A percentile compares a stretch with the other conserved stretches of the same genome.
Conservation (phyloP, 1,139 yeast species). For the Yamadazyma aaseri region DNA sequence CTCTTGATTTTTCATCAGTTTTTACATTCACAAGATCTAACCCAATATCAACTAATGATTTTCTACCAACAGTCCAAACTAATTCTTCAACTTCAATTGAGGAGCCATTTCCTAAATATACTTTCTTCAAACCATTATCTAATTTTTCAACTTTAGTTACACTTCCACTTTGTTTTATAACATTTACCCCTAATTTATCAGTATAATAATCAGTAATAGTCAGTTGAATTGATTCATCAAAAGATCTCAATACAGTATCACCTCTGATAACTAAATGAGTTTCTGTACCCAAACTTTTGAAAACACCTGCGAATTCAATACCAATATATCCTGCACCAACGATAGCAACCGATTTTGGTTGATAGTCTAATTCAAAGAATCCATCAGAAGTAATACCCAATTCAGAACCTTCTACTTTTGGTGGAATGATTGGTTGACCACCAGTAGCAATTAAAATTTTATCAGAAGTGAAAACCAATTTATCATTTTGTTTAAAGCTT, state of each 20-base stretch:
- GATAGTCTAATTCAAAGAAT: conserved; percentile 73
- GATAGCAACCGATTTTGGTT: conserved; percentile 89
- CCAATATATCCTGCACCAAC: conserved; percentile 99
- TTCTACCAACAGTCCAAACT: conserved; percentile 94
- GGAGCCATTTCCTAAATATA: conserved; percentile 54
- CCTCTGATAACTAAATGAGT: conserved; percentile 88
- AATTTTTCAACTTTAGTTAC: conserved; percentile 62
- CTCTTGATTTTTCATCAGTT: conserved; percentile 54
- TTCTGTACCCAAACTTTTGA: conserved; percentile 84
- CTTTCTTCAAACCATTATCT: conserved; percentile 59
- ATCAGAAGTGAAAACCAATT: conserved; percentile 70
- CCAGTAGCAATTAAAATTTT: conserved; percentile 90
- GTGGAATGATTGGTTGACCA: conserved; percentile 77
- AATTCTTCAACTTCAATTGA: conserved; percentile 72
- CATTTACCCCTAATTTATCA: conserved; percentile 70
- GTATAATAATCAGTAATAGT: conserved; percentile 78
- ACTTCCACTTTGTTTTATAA: conserved; percentile 63
- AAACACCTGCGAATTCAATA: conserved; percentile 91
- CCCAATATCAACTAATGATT: conserved; percentile 69
- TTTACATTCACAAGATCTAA: conserved; percentile 74
- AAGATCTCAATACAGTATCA: conserved; percentile 81
- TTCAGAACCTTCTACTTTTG: conserved; percentile 73
- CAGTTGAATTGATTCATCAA: conserved; percentile 78
- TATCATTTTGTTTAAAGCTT: conserved; percentile 44
- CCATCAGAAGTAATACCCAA: conserved; percentile 89